Conservation (phyloP, 2,329 filamentous ascomycete genomes). For the Rhexocercosporidium sp. region DNA sequence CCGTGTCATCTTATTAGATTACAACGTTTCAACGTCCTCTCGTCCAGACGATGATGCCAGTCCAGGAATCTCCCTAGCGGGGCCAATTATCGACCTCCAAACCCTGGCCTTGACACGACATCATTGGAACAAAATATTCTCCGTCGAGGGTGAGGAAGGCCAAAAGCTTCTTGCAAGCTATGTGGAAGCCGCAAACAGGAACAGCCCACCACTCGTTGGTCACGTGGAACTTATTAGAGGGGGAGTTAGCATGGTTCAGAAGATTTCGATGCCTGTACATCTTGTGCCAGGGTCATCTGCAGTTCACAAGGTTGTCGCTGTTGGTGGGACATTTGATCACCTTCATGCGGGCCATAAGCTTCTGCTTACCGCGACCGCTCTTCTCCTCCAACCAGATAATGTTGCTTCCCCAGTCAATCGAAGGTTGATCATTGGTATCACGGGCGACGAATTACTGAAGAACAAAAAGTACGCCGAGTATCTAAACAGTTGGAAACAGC, state of each 20-base stretch:
- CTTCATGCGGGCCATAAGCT: constrained; percentile 95
- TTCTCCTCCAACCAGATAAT: constrained; percentile 64
- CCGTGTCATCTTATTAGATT: constrained; percentile 75
- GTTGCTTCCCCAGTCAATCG: constrained; percentile 48
- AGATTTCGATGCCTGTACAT: not conserved
- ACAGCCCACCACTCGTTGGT: constrained; percentile 53
- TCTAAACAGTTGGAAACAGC: constrained; percentile 79
- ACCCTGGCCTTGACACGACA: constrained; percentile 59
- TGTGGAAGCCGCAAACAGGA: constrained; percentile 52
- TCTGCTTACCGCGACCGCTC: constrained; percentile 84
- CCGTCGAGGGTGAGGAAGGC: constrained; percentile 68
- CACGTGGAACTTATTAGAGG: constrained; percentile 59
- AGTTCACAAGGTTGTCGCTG: constrained; percentile 67
- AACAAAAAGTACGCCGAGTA: constrained; percentile 88
- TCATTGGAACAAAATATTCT: constrained; percentile 70
- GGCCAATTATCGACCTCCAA: constrained; percentile 50
- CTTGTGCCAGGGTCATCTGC: constrained; percentile 27
- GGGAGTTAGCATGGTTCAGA: constrained; percentile 53
- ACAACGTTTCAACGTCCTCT: constrained; percentile 52
- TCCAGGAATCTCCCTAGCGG: constrained; percentile 42
- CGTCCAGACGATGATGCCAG: constrained; percentile 50
- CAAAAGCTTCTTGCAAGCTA: constrained; percentile 60
- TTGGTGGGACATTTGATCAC: constrained; percentile 96
- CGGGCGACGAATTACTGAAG: constrained; percentile 81
- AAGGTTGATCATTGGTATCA: constrained; percentile 82